Base-by-base conservation (phyloP, 2,329 filamentous ascomycete species). In the Aspergillus ochraceoroseus region DNA sequence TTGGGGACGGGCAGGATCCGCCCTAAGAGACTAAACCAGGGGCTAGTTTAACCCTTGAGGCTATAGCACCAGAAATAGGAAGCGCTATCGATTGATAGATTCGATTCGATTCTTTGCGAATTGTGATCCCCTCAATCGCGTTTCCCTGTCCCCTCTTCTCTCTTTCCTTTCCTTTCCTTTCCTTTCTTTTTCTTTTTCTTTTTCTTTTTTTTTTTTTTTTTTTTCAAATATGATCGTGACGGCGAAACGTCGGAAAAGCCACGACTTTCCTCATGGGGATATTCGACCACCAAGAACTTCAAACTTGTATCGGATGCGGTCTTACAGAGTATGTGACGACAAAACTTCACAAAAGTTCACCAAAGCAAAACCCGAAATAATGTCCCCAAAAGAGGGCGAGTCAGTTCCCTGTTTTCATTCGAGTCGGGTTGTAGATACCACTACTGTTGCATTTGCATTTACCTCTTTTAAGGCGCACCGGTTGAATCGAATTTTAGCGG, bases 1-100 rank as follows among this genome's bases (percentile, higher is more conserved):
- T 40, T 25, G 38, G 20, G 22, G 29, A n/a, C n/a, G n/a, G n/a
- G n/a, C n/a, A n/a, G n/a, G n/a, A 26, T 14, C 15, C 19, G 31
- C 27, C 41, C 32, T n/a, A n/a, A n/a, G n/a, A n/a, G n/a, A n/a
- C 45, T 32, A 41, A 34, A 28, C 28, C 42, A 43, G 45, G 37
- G 35, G 41, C 45, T 45, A 45, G 33, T 33, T 42, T 44, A 42
- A 42, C 22, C 43, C 38, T 25, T 45, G n/a, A 27, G 40, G 26
- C 17, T 35, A 27, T 23, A 20, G 32, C 14, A 25, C 18, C 18
- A 31, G 18, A 32, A 31, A 13, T 17, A 40, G 27, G 44, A 38
- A 33, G 32, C 38, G 38, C 45, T 48, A 48, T 48, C 20, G 45
- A 45, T 42, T 48, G 45, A 43, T 45, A 48, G 45, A 38, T 43